Percentiles rank a stretch among this genome's conserved stretches.
phyloP scores from a whole-genome alignment of 768 basidiomycete genomes.

The Boletus reticulatus region DNA sequence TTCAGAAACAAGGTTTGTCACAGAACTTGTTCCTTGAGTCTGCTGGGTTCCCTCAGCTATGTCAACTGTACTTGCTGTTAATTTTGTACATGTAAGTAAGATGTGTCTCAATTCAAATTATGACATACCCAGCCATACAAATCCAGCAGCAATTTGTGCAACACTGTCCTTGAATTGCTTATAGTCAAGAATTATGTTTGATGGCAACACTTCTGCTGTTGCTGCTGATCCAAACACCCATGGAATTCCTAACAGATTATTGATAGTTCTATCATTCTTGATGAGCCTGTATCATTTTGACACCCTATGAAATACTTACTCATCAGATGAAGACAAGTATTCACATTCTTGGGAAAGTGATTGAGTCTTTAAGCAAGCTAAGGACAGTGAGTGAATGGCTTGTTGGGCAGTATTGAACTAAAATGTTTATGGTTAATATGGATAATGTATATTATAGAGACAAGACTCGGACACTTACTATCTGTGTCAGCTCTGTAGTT shows the following conservation, averaged over 20 bases:
- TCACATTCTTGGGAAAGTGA: not conserved
- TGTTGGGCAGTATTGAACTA: not conserved
- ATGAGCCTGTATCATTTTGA: too few species aligned
- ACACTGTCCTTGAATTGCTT: slow-evolving; percentile 3
- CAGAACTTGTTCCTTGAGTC: not conserved
- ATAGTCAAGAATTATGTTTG: too few species aligned
- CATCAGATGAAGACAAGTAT: not conserved
- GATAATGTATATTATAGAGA: not conserved
- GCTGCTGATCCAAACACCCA: not conserved
- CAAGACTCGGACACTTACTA: not conserved
- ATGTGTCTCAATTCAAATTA: not conserved
- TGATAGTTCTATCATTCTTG: too few species aligned
- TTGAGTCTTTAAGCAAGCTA: not conserved
- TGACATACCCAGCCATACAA: slow-evolving; percentile 7
- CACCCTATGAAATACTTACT: not conserved
- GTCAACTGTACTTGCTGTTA: not conserved
- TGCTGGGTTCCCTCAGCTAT: not conserved
- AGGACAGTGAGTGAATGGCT: too few species aligned
- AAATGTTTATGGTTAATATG: not conserved
- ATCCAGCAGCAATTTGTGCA: not conserved
- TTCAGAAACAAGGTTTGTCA: not conserved
- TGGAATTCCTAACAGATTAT: too few species aligned
- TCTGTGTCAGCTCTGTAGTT: not conserved
- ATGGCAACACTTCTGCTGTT: not conserved
- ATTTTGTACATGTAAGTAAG: too few species aligned